Base-by-base conservation (phyloP, 2,329 filamentous ascomycete species). In the Xylariomycetidae sp. region DNA sequence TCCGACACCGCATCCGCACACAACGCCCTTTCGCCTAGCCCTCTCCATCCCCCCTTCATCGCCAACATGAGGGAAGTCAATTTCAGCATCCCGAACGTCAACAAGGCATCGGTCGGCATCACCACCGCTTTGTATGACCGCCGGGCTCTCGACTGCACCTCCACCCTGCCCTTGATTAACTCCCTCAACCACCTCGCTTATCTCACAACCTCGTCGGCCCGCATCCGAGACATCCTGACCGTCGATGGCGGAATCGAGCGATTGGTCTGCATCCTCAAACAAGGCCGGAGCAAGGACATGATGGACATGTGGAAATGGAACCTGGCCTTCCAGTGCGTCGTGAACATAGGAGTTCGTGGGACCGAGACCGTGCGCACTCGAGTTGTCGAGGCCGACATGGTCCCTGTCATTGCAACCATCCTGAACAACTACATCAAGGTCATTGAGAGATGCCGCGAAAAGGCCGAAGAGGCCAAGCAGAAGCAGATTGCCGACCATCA, bases 281-380 rank as follows among this genome's bases (percentile, higher is more conserved):
- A 95, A 63, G 92, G 92, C 43, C 76, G 92, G 57, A 95, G 86
- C 65, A 93, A 89, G 63, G 90, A 98, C 59, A 83, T 95, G 80
- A 95, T 96, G 90, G 90, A 95, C 60, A 95, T 95, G 85, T 98
- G 92, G 92, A 96, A 96, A 65, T 98, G 92, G 92, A 98, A 95
- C 56, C 74, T 98, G 43, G 92, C 92, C 33, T 98, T 98, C 61
- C 92, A 96, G 63, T 98, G 92, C 60, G 89, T 96, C 45, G 92
- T 98, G 58, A 98, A 98, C 61, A 96, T 98, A 56, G 92, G 92
- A 37, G 90, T 98, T 39, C 79, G 92, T 48, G 92, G 92, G 39
- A 95, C 92, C 10, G 92, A 98, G 65, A 81, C 78, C 47, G 92
- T 98, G 39, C 79, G 92, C 49, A 96, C 92, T 37, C 76, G 92